Conservation (phyloP, 169 alveolate genomes). For the Plasmodium gonderi region DNA sequence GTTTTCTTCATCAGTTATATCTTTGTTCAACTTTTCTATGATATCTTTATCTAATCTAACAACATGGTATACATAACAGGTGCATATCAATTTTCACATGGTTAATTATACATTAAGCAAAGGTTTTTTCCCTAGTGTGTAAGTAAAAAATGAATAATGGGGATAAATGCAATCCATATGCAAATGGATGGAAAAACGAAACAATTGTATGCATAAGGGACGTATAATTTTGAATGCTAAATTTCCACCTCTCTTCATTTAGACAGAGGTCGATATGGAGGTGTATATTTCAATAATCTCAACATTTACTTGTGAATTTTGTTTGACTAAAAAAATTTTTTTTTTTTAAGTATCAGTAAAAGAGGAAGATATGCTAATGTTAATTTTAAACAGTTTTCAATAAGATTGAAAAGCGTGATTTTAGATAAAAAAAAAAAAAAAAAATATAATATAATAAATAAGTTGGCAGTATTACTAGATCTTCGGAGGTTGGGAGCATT, state of each 20-base stretch:
- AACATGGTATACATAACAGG: neutral
- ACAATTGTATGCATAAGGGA: too few species aligned
- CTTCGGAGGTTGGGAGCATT: constrained; percentile 38
- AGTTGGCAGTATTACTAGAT: constrained; percentile 1
- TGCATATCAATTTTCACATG: too few species aligned
- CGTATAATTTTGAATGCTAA: neutral
- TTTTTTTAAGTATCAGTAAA: neutral
- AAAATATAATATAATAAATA: neutral
- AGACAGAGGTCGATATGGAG: neutral
- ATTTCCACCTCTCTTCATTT: neutral
- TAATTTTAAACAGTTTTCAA: neutral
- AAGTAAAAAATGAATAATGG: too few species aligned
- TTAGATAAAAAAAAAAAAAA: neutral
- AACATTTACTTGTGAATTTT: constrained; percentile 49
- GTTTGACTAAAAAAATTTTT: constrained; percentile 15
- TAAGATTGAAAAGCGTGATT: neutral
- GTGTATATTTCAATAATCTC: neutral
- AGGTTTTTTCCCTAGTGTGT: too few species aligned
- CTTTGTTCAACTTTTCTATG: constrained; percentile 41
- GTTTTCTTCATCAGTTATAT: constrained; percentile 49
- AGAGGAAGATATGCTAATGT: neutral
- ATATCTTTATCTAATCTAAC: constrained; percentile 37
- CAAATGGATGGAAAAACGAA: too few species aligned
- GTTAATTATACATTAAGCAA: too few species aligned
- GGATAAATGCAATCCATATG: too few species aligned